A percentile compares a stretch with the other conserved stretches of the same genome.
Conservation (phyloP, 1,284 basidiomycete species). For the Coniferiporia weirii region DNA sequence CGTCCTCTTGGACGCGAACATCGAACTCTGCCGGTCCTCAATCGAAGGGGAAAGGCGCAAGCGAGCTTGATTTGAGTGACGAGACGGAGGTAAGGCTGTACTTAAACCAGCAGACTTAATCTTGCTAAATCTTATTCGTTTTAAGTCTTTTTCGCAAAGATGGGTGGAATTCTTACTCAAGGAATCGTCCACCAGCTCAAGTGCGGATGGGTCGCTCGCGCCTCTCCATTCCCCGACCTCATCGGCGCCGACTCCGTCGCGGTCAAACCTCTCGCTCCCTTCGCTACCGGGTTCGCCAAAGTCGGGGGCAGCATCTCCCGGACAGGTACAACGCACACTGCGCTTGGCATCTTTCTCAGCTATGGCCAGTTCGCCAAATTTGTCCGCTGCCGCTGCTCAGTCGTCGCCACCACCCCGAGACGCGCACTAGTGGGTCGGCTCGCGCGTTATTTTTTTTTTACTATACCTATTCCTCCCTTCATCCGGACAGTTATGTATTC, state of each 20-base stretch:
- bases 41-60: slow-evolving; percentile 35
- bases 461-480: not conserved
- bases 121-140: not conserved
- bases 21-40: slow-evolving; percentile 34
- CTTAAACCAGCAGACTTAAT: not conserved
- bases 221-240: slow-evolving; percentile 32
- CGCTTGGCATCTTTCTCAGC: slow-evolving; percentile 49
- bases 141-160: slow-evolving; percentile 87
- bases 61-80: slow-evolving; percentile 68
- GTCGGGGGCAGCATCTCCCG: slow-evolving; percentile 26
- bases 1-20: slow-evolving; percentile 26
- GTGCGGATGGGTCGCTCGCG: not conserved
- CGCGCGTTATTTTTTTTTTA: not conserved
- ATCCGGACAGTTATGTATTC: slow-evolving; percentile 1
- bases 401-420: not conserved
- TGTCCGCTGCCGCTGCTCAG: not conserved
- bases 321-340: slow-evolving; percentile 30
- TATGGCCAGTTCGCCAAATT: slow-evolving; percentile 45
- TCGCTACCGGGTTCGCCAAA: slow-evolving; percentile 35
- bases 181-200: slow-evolving; percentile 63
- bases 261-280: slow-evolving; percentile 45
- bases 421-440: not conserved
- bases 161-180: slow-evolving; percentile 96
- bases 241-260: slow-evolving; percentile 27
- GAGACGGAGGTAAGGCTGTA: slow-evolving; percentile 58